Conservation (phyloP, 148 eudicot species). For the Dianthus caryophyllus region DNA sequence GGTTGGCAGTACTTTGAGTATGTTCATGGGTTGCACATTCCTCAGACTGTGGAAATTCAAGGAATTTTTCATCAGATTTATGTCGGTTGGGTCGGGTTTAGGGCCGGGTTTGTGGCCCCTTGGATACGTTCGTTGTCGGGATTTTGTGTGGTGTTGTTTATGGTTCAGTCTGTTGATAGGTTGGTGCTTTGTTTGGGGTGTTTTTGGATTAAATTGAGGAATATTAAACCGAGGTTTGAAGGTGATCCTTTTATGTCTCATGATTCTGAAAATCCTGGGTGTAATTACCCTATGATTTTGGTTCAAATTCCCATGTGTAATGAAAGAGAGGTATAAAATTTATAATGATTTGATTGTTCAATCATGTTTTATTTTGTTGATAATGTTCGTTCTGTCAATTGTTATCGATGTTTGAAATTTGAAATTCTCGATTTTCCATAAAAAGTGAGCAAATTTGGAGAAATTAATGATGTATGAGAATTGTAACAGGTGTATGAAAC, state of each 20-base stretch:
- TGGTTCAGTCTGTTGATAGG: slow-evolving; percentile 50
- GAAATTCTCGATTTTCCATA: too few relatives aligned
- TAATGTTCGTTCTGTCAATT: too few relatives aligned
- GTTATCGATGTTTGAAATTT: too few relatives aligned
- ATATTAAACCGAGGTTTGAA: slow-evolving; percentile 37
- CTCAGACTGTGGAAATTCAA: slow-evolving; percentile 37
- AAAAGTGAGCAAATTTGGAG: too few relatives aligned
- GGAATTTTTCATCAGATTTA: slow-evolving; percentile 41
- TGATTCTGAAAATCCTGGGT: slow-evolving; percentile 40
- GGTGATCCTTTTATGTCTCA: slow-evolving; percentile 29
- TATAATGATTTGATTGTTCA: neutral
- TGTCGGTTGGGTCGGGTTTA: slow-evolving; percentile 36
- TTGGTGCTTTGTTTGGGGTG: slow-evolving; percentile 51
- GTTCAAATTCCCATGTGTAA: slow-evolving; percentile 65
- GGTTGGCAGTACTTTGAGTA: slow-evolving; percentile 45
- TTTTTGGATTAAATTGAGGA: slow-evolving; percentile 47
- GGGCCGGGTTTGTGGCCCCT: slow-evolving; percentile 44
- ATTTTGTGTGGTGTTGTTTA: slow-evolving; percentile 46
- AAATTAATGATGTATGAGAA: neutral
- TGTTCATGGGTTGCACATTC: slow-evolving; percentile 29
- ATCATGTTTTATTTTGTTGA: too few relatives aligned
- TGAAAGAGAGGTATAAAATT: slow-evolving; percentile 41
- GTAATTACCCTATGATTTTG: slow-evolving; percentile 48
- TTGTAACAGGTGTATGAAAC: slow-evolving; percentile 57
- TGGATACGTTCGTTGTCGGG: slow-evolving; percentile 35